Evolutionary conservation across 345 rosid species (phyloP).

Genomic region (Noccaea bulbosa): DNA sequence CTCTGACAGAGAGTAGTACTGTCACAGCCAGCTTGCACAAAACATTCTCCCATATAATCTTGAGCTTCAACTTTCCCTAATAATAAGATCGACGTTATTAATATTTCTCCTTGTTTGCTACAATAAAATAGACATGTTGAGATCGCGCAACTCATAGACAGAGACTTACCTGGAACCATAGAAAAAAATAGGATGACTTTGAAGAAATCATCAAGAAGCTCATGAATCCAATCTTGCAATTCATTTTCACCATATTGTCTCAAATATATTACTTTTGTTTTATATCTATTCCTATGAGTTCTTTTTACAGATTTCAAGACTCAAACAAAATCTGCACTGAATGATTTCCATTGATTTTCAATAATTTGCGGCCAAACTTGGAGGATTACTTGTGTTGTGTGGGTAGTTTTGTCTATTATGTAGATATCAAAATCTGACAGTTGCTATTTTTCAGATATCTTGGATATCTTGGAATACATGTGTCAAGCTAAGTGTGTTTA

Average conservation of each 20-base stretch:
- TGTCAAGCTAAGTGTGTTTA: too few species aligned
- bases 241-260: slow-evolving; percentile 12
- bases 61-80: slow-evolving; percentile 29
- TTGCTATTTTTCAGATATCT: too few species aligned
- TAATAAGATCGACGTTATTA: background rate
- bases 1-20: too few species aligned
- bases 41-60: slow-evolving; percentile 21
- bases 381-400: too few species aligned
- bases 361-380: too few species aligned
- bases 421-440: too few species aligned
- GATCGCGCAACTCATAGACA: background rate
- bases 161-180: slow-evolving; percentile 8
- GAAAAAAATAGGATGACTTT: background rate
- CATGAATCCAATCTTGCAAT: slow-evolving; percentile 23
- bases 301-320: background rate
- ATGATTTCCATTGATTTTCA: too few species aligned
- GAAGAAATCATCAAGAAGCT: slow-evolving; percentile 17
- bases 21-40: background rate
- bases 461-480: too few species aligned
- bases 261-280: background rate
- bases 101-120: background rate
- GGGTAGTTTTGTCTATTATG: too few species aligned
- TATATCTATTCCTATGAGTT: background rate
- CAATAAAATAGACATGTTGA: background rate
- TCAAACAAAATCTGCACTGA: too few species aligned